Base-by-base conservation (phyloP, 371 early-diverging fungal genomes). In the Syncephalastrum monosporum region DNA sequence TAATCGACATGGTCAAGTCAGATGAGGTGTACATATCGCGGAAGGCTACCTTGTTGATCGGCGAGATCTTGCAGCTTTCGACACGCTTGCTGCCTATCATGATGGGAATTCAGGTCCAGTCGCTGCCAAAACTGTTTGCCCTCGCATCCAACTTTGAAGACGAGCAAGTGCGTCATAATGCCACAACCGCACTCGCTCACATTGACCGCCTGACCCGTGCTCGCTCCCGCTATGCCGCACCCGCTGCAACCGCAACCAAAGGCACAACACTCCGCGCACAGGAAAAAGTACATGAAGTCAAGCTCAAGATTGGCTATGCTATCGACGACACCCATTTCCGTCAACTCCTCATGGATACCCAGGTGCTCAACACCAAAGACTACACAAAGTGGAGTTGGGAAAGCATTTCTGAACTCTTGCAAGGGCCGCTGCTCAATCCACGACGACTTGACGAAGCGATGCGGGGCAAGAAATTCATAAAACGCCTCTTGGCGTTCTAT, bases 381-480 rank as follows among this genome's bases (percentile, higher is more conserved):
- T 82, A 77, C 56, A 75, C 83, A 5, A 87, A 90, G 58, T 95
- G 95, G 95, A 83, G 83, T 44, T 95, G 91, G 93, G 88, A 90
- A 46, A 74, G 76, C 23, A 86, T 92, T 17, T 57, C 74, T 46
- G 91, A 92, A 58, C 68, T 93, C 2, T 60, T 93, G 6, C 87
- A 88, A 47, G 93, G 93, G 1, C 91, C 92, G 2, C 68, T 93
- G 44, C 59, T 82, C 15, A 87, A 86, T 59, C 82, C 89, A 2
- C 75, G 84, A 46, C 77, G 93, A 19, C 60, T 93, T 17, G 93
- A 93, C 17, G 95, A 95, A 57, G 85, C 86, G 0, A 73, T 90
- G 61, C 82, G 84, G 19, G 83, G 79, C 50, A 85, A 85, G 15
- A 91, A 90, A 57, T 89, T 92, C 33, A 77, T 90, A 13, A 88